Evolutionary conservation across 331 rosid species (phyloP).

Genomic region (Rosa hybrid): DNA sequence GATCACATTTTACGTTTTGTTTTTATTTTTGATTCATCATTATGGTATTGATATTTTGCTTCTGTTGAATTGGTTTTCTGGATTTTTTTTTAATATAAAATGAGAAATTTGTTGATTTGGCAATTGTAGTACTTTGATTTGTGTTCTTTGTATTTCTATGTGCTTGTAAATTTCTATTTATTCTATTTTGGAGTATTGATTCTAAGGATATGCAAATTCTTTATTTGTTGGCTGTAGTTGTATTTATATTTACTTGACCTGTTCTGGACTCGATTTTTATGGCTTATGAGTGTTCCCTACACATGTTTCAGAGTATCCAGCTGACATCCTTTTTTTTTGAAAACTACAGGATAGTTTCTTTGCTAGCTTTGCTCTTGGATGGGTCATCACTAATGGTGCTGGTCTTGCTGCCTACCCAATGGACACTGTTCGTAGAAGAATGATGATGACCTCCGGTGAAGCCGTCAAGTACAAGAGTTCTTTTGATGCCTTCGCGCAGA

Average conservation of each 20-base stretch:
- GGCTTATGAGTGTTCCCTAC: not conserved
- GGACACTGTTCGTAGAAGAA: conserved; percentile 95
- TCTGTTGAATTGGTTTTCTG: not conserved
- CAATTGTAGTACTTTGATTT: too few species aligned
- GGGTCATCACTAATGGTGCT: conserved; percentile 91
- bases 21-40: not conserved
- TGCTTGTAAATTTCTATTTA: too few species aligned
- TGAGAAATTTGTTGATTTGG: too few species aligned
- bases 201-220: too few species aligned
- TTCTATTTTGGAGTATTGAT: too few species aligned
- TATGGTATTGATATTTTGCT: not conserved
- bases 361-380: conserved; percentile 92
- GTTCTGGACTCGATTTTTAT: not conserved
- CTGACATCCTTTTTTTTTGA: not conserved
- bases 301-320: not conserved
- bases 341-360: conserved; percentile 74
- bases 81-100: too few species aligned
- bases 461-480: conserved; percentile 95
- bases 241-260: not conserved
- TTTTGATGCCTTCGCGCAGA: conserved; percentile 71
- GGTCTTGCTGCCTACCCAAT: conserved; percentile 91
- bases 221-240: not conserved
- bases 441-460: conserved; percentile 99
- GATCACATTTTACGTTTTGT: not conserved
- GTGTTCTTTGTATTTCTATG: too few species aligned